Percentiles rank a stretch among this genome's conserved stretches.
These are phyloP conservation scores for Dendrocalamus latiflorus DNA, from an alignment of 202 grass and related monocot species.

Conservation along the genomic window DNA sequence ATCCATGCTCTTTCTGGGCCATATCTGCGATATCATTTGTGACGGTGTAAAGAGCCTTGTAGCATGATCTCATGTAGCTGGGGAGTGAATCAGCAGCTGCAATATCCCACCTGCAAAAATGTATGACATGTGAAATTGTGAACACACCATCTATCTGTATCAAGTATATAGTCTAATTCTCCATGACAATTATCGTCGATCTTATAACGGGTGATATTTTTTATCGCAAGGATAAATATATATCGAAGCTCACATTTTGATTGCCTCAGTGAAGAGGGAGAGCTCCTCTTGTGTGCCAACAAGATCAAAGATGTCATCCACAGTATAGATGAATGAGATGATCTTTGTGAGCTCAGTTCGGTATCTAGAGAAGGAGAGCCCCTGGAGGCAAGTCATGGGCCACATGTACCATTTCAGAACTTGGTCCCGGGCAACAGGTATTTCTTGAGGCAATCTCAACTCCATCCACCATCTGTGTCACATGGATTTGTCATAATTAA, in stretches of 20 bases:
- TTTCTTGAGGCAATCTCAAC: too few relatives aligned
- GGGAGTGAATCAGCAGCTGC: constrained; percentile 30
- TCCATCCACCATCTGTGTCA: too few relatives aligned
- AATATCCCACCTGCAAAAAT: constrained; percentile 25
- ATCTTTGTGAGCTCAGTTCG: too few relatives aligned
- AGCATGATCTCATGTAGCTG: constrained; percentile 35
- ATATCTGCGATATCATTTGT: constrained; percentile 43
- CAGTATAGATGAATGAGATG: too few relatives aligned
- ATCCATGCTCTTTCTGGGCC: constrained; percentile 24
- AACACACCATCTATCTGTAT: neutral
- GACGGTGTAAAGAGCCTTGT: constrained; percentile 21
- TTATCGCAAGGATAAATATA: too few relatives aligned
- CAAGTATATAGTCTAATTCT: neutral
- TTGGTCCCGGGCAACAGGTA: constrained; percentile 50
- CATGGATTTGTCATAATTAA: neutral
- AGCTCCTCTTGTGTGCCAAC: too few relatives aligned
- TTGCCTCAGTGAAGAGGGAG: too few relatives aligned
- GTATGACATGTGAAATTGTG: neutral
- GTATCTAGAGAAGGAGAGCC: constrained; percentile 32
- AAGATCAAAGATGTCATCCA: too few relatives aligned
- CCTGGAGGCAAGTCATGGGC: constrained; percentile 31
- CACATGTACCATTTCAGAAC: constrained; percentile 57
- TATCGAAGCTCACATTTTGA: too few relatives aligned
- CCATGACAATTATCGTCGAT: too few relatives aligned
- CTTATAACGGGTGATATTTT: too few relatives aligned